Evolutionary conservation across 2,329 filamentous ascomycete species (phyloP).

Genomic region (Nannizziopsis barbatae): DNA sequence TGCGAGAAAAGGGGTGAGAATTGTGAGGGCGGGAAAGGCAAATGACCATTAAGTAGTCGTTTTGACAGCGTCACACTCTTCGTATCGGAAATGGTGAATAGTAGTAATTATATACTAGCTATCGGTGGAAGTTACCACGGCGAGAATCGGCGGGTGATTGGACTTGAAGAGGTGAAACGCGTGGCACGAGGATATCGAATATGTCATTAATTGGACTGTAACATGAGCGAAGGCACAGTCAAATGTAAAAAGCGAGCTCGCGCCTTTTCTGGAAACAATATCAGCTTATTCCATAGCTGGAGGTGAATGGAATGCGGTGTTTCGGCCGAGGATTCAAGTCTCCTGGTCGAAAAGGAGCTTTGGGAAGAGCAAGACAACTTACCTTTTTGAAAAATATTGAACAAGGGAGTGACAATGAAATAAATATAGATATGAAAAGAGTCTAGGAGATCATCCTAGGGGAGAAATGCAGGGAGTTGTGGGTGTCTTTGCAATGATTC

Average conservation of each 20-base stretch:
- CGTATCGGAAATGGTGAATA: background rate
- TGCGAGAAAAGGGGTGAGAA: background rate
- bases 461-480: background rate
- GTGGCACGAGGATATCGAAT: conserved; percentile 7
- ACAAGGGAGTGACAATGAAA: conserved; percentile 2
- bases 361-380: background rate
- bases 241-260: background rate
- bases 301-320: background rate
- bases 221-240: background rate
- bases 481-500: background rate
- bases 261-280: background rate
- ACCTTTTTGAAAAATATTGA: background rate
- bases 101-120: background rate
- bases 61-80: background rate
- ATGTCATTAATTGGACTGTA: conserved; percentile 9
- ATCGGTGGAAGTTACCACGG: background rate
- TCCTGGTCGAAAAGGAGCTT: background rate
- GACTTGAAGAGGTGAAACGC: background rate
- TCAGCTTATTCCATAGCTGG: background rate
- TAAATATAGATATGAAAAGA: background rate
- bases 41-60: conserved; percentile 1
- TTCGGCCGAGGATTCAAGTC: background rate
- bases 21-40: background rate
- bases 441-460: background rate
- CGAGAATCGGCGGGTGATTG: background rate